phyloP scores from a whole-genome alignment of 345 rosid genomes.

The Acer negundo region DNA sequence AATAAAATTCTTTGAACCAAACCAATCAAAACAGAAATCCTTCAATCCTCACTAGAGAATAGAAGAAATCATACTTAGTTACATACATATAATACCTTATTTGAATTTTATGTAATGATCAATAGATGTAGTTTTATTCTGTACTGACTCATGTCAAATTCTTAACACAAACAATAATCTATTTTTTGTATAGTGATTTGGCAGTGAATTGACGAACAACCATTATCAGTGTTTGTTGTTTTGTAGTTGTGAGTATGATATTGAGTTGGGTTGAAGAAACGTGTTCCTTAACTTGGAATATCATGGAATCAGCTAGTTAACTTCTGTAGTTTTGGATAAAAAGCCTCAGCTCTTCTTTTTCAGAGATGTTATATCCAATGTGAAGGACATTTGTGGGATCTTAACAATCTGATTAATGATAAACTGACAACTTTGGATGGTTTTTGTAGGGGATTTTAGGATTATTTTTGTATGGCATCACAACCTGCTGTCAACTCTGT shows the following conservation, averaged over 20 bases:
- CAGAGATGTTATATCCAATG: not conserved
- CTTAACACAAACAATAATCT: not conserved
- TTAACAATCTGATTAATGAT: not conserved
- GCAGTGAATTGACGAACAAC: not conserved
- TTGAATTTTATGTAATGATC: not conserved
- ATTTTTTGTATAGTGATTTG: not conserved
- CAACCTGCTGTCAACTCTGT: not conserved
- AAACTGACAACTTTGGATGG: not conserved
- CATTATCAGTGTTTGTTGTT: not conserved
- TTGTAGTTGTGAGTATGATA: not conserved
- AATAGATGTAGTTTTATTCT: not conserved
- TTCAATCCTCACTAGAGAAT: not conserved
- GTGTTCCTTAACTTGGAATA: not conserved
- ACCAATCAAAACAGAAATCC: not conserved
- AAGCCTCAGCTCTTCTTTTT: not conserved
- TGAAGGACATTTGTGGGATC: not conserved
- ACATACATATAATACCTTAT: not conserved
- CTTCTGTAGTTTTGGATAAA: not conserved
- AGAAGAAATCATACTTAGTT: not conserved
- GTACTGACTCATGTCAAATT: not conserved
- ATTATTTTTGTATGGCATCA: slow-evolving; percentile 2
- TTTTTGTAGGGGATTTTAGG: not conserved
- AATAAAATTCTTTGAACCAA: not conserved
- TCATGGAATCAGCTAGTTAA: not conserved
- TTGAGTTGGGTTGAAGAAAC: not conserved